Evolutionary conservation across 2,329 filamentous ascomycete species (phyloP), one percentile per base, ranked within the genome.

Genomic region (Penicillium sp.): DNA sequence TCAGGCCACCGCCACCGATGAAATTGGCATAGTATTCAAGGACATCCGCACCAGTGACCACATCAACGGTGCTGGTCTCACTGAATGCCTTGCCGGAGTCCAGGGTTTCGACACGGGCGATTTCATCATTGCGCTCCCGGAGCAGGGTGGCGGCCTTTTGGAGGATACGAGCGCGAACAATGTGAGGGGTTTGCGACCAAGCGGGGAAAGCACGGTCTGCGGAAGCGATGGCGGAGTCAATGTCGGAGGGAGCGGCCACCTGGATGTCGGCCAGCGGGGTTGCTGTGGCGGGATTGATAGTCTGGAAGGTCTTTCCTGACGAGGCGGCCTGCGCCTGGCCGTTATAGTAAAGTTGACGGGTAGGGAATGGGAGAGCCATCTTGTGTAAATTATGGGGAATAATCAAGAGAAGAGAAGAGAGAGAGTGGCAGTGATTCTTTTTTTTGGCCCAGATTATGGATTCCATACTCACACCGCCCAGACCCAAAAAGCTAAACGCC

Each of bases 11-110:
- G 43, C 87, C 86, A 24, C 87, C 90, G 45, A 93, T 85, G 53
- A 92, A 79, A 68, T 90, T 90, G 57, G 90, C 91, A 73, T 90
- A 96, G 79, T 92, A 96, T 73, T 95, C 91, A 58, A 96, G 82
- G 29, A 93, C 90, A 73, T 96, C 91, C 24, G 89, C 90, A 48
- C 91, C 91, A 0, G 91, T 95, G 43, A 88, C 83, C 22, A 96
- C 82, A 70, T 96, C 92, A 27, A 96, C 90, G 0, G 88, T 86
- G 52, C 88, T 90, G 3, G 92, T 96, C 76, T 96, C 91, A 3
- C 88, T 89, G 75, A 84, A 93, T 8, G 91, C 86, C 74, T 96
- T 96, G 70, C 92, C 91, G 0, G 91, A 96, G 73, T 96, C 91
- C 68, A 88, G 81, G 2, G 91, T 96, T 77, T 96, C 91, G 55